These are phyloP conservation scores for Kwoniella newhampshirensis DNA, from an alignment of 768 basidiomycete species.

Conservation along the genomic window DNA sequence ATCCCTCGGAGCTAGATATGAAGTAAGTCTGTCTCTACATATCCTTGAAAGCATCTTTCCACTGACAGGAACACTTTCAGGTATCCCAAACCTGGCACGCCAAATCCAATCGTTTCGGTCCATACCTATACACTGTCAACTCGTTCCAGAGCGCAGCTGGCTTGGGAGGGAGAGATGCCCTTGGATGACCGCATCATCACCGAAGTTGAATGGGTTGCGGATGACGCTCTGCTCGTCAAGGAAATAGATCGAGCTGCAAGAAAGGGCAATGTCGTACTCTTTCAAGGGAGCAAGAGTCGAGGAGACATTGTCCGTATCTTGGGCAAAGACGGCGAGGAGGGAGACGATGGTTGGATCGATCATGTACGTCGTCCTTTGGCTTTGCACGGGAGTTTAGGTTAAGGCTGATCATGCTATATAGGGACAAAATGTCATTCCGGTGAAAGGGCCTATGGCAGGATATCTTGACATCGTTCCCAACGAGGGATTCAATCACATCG, in stretches of 20 bases:
- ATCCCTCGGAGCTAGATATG: constrained; percentile 58
- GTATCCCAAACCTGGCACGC: constrained; percentile 55
- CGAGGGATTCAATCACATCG: constrained; percentile 88
- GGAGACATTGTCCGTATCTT: constrained; percentile 68
- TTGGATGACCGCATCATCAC: constrained; percentile 68
- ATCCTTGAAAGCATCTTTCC: background rate
- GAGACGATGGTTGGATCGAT: constrained; percentile 94
- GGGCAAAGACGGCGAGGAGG: constrained; percentile 79
- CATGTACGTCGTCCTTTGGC: constrained; percentile 64
- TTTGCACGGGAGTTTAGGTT: background rate
- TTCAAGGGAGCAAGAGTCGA: constrained; percentile 60
- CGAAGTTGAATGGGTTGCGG: constrained; percentile 85
- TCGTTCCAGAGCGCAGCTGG: constrained; percentile 26
- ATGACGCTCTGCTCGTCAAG: constrained; percentile 71
- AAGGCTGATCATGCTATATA: constrained; percentile 52
- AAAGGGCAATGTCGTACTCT: constrained; percentile 74
- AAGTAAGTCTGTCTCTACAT: constrained; percentile 40
- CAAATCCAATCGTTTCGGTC: constrained; percentile 71
- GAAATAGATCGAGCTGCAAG: constrained; percentile 83
- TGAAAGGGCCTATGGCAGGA: constrained; percentile 58
- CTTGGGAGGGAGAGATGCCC: constrained; percentile 65
- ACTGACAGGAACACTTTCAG: constrained; percentile 21
- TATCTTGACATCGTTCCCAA: constrained; percentile 90
- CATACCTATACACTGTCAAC: constrained; percentile 71
- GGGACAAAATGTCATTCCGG: constrained; percentile 46